A percentile compares a stretch with the other conserved stretches of the same genome.
phyloP scores from a whole-genome alignment of 2,329 filamentous ascomycete genomes.

The Claviceps sp. region DNA sequence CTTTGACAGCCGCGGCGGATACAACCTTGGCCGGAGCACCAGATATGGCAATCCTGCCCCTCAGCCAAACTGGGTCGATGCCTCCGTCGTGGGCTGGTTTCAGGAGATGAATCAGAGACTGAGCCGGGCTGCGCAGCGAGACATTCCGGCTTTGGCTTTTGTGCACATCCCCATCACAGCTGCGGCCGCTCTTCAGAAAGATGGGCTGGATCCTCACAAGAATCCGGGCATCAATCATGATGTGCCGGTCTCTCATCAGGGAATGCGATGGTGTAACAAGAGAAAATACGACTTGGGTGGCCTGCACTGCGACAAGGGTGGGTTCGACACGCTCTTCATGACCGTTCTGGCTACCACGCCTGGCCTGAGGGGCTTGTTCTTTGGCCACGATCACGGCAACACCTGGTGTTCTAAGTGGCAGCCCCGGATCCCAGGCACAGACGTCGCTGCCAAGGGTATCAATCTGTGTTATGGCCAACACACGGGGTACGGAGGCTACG shows the following conservation, averaged over 20 bases:
- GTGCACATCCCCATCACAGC: constrained; percentile 34
- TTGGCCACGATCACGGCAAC: constrained; percentile 53
- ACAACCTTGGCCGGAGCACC: constrained; percentile 28
- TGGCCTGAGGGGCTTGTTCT: constrained; percentile 45
- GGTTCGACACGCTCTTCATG: constrained; percentile 50
- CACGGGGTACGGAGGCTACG: constrained; percentile 58
- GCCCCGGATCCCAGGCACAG: constrained; percentile 19
- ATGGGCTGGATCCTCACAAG: constrained; percentile 17
- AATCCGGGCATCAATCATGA: constrained; percentile 35
- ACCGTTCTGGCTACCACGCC: constrained; percentile 38
- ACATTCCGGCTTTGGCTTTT: constrained; percentile 32
- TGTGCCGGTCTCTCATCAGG: constrained; percentile 26
- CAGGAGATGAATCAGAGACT: constrained; percentile 18
- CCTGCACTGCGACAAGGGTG: constrained; percentile 27
- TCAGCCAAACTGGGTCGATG: constrained; percentile 31
- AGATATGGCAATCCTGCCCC: constrained; percentile 15
- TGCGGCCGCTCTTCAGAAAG: constrained; percentile 22
- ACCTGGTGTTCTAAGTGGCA: constrained; percentile 43
- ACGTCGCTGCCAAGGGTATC: constrained; percentile 26
- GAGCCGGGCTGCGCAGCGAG: constrained; percentile 15
- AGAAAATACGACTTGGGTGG: constrained; percentile 5
- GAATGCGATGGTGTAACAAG: constrained; percentile 24
- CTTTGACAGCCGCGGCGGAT: constrained; percentile 53
- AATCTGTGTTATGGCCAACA: constrained; percentile 49
- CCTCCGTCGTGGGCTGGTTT: constrained; percentile 32